Percentiles rank a stretch among this genome's conserved stretches.
Evolutionary conservation across 2,329 filamentous ascomycete genomes (phyloP).

Genomic region (Cercospora nicotianae): DNA sequence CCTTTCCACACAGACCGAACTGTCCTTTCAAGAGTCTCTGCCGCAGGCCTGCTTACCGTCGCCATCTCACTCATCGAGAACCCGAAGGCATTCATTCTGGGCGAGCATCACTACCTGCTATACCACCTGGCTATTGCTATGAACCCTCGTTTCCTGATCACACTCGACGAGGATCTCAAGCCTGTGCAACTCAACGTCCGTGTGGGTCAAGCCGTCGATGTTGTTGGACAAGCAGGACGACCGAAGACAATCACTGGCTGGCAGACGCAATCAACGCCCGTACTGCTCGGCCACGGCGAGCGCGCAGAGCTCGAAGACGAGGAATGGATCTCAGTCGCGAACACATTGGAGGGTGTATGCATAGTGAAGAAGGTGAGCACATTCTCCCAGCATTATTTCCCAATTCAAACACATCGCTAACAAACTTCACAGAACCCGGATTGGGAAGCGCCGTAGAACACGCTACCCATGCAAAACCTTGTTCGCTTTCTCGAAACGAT

Average conservation of each 20-base stretch:
- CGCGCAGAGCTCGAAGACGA: slow-evolving; percentile 96
- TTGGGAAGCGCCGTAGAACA: slow-evolving; percentile 20
- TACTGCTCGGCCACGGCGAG: slow-evolving; percentile 90
- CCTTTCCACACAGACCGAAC: slow-evolving; percentile 99
- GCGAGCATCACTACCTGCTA: slow-evolving; percentile 82
- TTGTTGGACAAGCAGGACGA: slow-evolving; percentile 92
- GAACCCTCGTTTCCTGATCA: slow-evolving; percentile 94
- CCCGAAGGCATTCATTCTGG: slow-evolving; percentile 72
- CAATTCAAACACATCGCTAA: neutral
- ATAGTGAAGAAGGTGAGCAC: slow-evolving; percentile 88
- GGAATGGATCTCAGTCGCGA: slow-evolving; percentile 90
- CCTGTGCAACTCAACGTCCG: slow-evolving; percentile 94
- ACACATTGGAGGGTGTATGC: slow-evolving; percentile 88
- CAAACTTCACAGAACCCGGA: slow-evolving; percentile 20
- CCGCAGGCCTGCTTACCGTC: slow-evolving; percentile 84
- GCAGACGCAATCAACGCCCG: slow-evolving; percentile 99
- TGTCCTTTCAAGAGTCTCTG: slow-evolving; percentile 86
- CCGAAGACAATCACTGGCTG: slow-evolving; percentile 99
- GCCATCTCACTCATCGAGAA: slow-evolving; percentile 93
- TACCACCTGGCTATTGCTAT: slow-evolving; percentile 97
- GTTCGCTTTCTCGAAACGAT: neutral
- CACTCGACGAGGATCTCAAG: slow-evolving; percentile 89
- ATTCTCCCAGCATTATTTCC: neutral
- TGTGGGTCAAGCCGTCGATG: slow-evolving; percentile 95
- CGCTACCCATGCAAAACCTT: neutral